Evolutionary conservation across 495 filamentous ascomycete species (phyloP).

Genomic region (Penicillium bialowiezense): DNA sequence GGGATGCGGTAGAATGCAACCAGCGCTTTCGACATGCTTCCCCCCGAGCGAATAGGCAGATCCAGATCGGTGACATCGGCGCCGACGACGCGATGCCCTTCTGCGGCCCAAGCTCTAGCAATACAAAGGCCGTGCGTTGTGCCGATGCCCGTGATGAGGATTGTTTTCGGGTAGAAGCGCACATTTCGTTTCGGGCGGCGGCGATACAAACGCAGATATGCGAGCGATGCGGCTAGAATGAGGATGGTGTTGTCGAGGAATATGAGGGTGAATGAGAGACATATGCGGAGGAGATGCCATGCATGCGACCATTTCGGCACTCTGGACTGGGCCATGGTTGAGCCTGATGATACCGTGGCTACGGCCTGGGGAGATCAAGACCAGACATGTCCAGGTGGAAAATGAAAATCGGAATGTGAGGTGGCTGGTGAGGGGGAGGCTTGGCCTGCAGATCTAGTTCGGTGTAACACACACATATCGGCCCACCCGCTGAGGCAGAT

Average conservation of each 20-base stretch:
- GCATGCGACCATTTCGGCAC: conserved; percentile 7
- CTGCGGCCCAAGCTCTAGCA: conserved; percentile 62
- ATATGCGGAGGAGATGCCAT: conserved; percentile 30
- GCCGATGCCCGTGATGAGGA: conserved; percentile 70
- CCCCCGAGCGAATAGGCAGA: conserved; percentile 38
- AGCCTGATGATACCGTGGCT: conserved; percentile 1
- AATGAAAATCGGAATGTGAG: background rate
- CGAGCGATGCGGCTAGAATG: conserved; percentile 25
- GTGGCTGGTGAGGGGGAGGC: conserved; percentile 4
- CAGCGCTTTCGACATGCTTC: conserved; percentile 45
- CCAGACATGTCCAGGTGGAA: background rate
- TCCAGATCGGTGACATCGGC: conserved; percentile 62
- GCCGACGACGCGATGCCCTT: conserved; percentile 70
- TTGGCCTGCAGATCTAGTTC: conserved; percentile 10
- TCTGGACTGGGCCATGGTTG: too few species aligned
- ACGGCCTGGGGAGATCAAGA: background rate
- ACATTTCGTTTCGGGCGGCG: conserved; percentile 33
- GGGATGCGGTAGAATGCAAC: conserved; percentile 52
- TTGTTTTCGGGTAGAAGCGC: conserved; percentile 51
- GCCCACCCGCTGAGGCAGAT: too few species aligned
- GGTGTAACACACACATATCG: conserved; percentile 7
- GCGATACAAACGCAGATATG: conserved; percentile 13
- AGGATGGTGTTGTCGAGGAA: conserved; percentile 53
- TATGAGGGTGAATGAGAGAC: conserved; percentile 44
- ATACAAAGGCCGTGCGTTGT: conserved; percentile 66